phyloP scores from a whole-genome alignment of 768 basidiomycete genomes.

The Tulasnella sp. region DNA sequence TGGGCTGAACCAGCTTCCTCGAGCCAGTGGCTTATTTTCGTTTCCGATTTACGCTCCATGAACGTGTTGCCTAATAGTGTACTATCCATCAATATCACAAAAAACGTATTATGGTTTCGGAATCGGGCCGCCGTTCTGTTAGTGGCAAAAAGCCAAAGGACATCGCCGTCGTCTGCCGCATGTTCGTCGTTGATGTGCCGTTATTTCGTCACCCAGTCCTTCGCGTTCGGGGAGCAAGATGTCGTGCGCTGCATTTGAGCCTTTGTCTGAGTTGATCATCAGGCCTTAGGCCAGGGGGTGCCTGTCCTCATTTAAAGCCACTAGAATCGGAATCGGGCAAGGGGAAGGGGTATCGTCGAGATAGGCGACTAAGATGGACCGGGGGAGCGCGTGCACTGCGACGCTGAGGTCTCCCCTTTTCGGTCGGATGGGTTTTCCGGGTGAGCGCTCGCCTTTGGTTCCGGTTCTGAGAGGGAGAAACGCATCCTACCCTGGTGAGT shows the following conservation, averaged over 20 bases:
- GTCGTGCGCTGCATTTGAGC: neutral
- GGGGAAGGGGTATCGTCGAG: neutral
- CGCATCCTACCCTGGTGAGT: neutral
- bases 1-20: neutral
- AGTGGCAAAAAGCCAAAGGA: neutral
- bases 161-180: neutral
- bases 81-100: neutral
- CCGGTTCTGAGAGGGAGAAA: neutral
- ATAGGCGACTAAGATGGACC: neutral
- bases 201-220: neutral
- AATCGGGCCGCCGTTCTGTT: neutral
- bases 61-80: too few relatives aligned
- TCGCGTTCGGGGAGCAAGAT: too few relatives aligned
- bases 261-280: neutral
- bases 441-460: neutral
- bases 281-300: neutral
- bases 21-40: neutral
- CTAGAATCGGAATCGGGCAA: neutral
- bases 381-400: neutral
- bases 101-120: neutral
- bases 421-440: neutral
- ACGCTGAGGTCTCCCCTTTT: neutral
- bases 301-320: neutral
- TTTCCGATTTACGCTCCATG: neutral
- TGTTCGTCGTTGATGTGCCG: neutral